Evolutionary conservation across 805 yeast species (phyloP).

Genomic region (Lipomyces starkeyi): DNA sequence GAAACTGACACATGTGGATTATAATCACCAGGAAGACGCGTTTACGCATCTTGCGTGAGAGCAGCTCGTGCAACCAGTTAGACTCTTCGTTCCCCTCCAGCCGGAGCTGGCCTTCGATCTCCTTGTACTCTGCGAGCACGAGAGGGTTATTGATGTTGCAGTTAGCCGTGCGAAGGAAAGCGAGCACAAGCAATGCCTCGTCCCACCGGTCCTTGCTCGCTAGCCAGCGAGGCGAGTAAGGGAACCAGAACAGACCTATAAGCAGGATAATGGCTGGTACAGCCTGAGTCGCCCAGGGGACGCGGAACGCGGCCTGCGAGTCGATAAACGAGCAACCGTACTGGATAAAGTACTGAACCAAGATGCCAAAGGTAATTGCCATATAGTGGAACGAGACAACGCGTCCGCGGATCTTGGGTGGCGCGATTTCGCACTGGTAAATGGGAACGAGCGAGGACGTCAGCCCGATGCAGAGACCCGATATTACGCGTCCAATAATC

Average conservation of each 20-base stretch:
- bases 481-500: slow-evolving; percentile 71
- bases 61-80: slow-evolving; percentile 2
- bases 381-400: slow-evolving; percentile 54
- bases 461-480: slow-evolving; percentile 76
- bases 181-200: slow-evolving; percentile 42
- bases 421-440: slow-evolving; percentile 30
- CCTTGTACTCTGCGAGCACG: slow-evolving; percentile 31
- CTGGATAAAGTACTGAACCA: slow-evolving; percentile 59
- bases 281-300: slow-evolving; percentile 65
- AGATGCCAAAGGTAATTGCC: slow-evolving; percentile 63
- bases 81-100: slow-evolving; percentile 14
- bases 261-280: slow-evolving; percentile 57
- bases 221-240: too few species aligned
- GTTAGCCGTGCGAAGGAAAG: slow-evolving; percentile 17
- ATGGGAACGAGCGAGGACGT: slow-evolving; percentile 39
- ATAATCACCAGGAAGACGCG: slow-evolving; percentile 48
- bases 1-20: slow-evolving; percentile 38
- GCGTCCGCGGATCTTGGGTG: slow-evolving; percentile 24
- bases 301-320: slow-evolving; percentile 62
- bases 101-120: slow-evolving; percentile 22
- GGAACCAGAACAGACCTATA: slow-evolving; percentile 49
- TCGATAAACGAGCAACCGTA: slow-evolving; percentile 53
- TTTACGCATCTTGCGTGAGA: neutral
- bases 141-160: slow-evolving; percentile 22
- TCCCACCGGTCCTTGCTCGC: slow-evolving; percentile 56